Percentiles rank a stretch among this genome's conserved stretches.
Evolutionary conservation across 2,329 filamentous ascomycete genomes (phyloP).

Genomic region (Pezicula rhizophila): DNA sequence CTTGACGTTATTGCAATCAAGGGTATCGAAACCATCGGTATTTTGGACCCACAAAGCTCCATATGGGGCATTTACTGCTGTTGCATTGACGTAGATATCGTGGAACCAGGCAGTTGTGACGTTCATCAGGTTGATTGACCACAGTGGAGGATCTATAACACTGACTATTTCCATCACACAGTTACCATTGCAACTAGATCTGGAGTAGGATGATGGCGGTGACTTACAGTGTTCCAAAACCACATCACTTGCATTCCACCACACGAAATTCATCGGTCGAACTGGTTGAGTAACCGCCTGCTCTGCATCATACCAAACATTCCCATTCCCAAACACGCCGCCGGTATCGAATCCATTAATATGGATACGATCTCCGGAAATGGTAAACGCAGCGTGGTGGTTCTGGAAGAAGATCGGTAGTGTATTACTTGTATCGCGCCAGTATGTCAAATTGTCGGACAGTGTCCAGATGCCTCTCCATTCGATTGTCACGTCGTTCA

Average conservation of each 20-base stretch:
- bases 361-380: too few relatives aligned
- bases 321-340: too few relatives aligned
- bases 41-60: constrained; percentile 48
- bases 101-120: constrained; percentile 42
- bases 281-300: constrained; percentile 37
- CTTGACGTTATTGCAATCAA: constrained; percentile 36
- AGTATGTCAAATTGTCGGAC: too few relatives aligned
- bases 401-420: too few relatives aligned
- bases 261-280: constrained; percentile 48
- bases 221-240: constrained; percentile 36
- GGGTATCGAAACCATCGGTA: constrained; percentile 30
- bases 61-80: constrained; percentile 37
- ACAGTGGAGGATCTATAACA: constrained; percentile 42
- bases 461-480: too few relatives aligned
- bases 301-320: constrained; percentile 42
- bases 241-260: constrained; percentile 48
- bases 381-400: too few relatives aligned
- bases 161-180: constrained; percentile 25
- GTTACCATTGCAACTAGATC: too few relatives aligned
- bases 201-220: too few relatives aligned
- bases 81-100: constrained; percentile 43
- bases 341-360: too few relatives aligned
- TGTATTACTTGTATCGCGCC: too few relatives aligned
- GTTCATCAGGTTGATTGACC: constrained; percentile 49
- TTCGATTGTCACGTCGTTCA: too few relatives aligned